Evolutionary conservation across 139 green algal genomes (phyloP), one percentile per base, ranked within the genome.

Genomic region (Klebsormidium nitens): DNA sequence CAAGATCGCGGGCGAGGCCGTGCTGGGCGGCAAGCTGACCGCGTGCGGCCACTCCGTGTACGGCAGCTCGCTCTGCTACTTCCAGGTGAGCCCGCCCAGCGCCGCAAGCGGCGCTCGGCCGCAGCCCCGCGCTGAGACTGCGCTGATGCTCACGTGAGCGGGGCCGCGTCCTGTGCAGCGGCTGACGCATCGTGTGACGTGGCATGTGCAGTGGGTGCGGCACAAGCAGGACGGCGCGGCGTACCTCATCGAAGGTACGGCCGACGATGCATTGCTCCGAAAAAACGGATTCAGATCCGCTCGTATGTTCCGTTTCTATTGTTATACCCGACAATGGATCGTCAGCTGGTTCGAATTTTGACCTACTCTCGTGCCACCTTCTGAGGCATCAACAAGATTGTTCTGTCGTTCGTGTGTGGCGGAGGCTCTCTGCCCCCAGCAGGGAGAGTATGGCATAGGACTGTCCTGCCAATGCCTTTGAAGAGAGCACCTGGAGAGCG

Each of bases 21-120:
- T 39, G 4, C 29, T 78, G 44, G 71, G 71, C 2, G 67, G 46
- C 23, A 78, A 78, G 40, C 63, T 78, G 14, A 75, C 64, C 14
- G 71, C 71, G 8, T 78, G 71, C 50, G 71, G 71, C 37, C 63
- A 78, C 59, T 75, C 64, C 3, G 47, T 78, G 63, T 75, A 78
- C 39, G 71, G 71, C 37, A 78, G 63, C 38, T 28, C 39, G 2
- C 49, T 74, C 44, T 78, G 71, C 6, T 35, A 75, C 36, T 78
- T 78, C 46, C 71, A 78, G 69, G 69, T 69, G 14, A 40, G 49
- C n/a, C 23, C 19, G 46, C 19, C 19, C 19, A 55, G 19, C 23
- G 19, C 19, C 19, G 46, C 26, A 64, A 3, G 26, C 0, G 2
- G 34, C 23, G 28, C 34, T 64, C 46, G 57, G 5, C 3, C 46